phyloP scores from a whole-genome alignment of 2,329 filamentous ascomycete genomes.

The Hypoxylon sp. region DNA sequence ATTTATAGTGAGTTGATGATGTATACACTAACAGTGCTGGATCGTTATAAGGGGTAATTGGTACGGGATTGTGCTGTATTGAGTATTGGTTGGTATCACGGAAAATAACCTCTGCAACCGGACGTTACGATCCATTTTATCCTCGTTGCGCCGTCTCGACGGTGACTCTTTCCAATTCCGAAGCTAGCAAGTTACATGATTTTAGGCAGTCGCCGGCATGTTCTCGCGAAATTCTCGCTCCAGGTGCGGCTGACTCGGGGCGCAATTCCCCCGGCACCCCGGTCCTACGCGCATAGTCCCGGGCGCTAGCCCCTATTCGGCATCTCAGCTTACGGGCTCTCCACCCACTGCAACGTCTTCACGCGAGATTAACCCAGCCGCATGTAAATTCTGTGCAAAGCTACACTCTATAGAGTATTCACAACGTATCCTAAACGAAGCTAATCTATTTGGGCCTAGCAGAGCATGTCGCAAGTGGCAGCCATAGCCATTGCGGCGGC shows the following conservation, averaged over 20 bases:
- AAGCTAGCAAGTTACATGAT: neutral
- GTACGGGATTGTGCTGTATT: neutral
- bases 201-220: slow-evolving; percentile 1
- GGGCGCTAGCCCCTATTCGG: slow-evolving; percentile 14
- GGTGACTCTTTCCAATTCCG: neutral
- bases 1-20: neutral
- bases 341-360: neutral
- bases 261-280: slow-evolving; percentile 33
- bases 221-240: slow-evolving; percentile 37
- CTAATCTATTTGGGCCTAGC: neutral
- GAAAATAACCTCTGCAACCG: neutral
- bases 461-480: slow-evolving; percentile 31
- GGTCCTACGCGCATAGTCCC: slow-evolving; percentile 1
- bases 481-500: slow-evolving; percentile 7
- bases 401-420: neutral
- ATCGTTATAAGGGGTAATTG: neutral
- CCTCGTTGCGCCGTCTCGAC: neutral
- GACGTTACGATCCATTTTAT: slow-evolving; percentile 9
- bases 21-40: neutral
- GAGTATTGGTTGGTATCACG: neutral
- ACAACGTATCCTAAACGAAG: neutral
- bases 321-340: slow-evolving; percentile 17
- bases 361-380: neutral
- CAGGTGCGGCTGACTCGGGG: slow-evolving; percentile 24
- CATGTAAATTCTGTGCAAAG: neutral